These are phyloP conservation scores for Pestalotiopsis sp. DNA, from an alignment of 2,329 filamentous ascomycete genomes.

Conservation along the genomic window DNA sequence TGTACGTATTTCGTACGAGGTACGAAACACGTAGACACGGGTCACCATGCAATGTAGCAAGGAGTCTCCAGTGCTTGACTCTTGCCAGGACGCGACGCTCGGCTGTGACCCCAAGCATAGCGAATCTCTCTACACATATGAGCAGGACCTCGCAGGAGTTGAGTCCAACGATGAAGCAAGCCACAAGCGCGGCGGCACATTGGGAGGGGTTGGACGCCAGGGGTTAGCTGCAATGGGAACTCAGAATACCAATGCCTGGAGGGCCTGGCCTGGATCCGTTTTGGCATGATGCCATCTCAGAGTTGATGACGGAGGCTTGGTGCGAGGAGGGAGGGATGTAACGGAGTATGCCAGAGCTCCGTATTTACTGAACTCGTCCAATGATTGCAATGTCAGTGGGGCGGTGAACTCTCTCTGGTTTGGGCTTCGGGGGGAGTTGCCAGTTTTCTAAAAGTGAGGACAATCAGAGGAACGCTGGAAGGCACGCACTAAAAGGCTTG, in stretches of 20 bases:
- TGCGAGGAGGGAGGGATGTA: neutral
- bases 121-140: neutral
- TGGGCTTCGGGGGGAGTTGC: neutral
- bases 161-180: neutral
- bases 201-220: neutral
- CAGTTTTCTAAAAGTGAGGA: neutral
- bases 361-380: neutral
- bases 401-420: neutral
- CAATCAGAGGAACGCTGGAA: neutral
- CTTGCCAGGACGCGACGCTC: no score
- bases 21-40: neutral
- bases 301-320: neutral
- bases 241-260: neutral
- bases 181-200: neutral
- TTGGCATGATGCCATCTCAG: neutral
- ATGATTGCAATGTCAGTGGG: neutral
- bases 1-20: neutral
- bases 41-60: neutral
- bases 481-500: neutral
- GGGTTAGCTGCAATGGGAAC: neutral
- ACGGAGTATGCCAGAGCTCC: neutral
- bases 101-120: neutral
- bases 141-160: neutral
- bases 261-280: neutral
- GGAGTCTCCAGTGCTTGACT: neutral